Conservation (phyloP, 2,329 filamentous ascomycete genomes). For the Claviceps arundinis region DNA sequence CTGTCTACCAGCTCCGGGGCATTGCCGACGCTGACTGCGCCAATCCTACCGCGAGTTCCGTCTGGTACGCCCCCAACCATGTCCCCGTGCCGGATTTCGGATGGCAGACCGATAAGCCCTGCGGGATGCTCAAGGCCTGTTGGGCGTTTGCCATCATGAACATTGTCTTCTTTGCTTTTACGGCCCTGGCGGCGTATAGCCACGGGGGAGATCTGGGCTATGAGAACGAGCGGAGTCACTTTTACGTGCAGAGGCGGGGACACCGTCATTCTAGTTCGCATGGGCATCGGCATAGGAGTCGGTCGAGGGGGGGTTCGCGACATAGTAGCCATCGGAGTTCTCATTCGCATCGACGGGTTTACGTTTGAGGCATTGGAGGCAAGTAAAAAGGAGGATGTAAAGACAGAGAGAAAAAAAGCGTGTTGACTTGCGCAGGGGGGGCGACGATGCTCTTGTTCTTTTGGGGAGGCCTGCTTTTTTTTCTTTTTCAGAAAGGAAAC, state of each 20-base stretch:
- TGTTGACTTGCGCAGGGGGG: too few relatives aligned
- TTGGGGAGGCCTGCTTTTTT: too few relatives aligned
- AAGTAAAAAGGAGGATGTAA: too few relatives aligned
- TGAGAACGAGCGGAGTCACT: constrained; percentile 16
- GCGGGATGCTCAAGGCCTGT: constrained; percentile 80
- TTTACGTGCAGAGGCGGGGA: constrained; percentile 7
- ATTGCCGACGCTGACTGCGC: constrained; percentile 55
- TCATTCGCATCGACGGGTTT: constrained; percentile 38
- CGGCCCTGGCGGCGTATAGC: constrained; percentile 53
- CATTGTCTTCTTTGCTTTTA: constrained; percentile 65
- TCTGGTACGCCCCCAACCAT: constrained; percentile 34
- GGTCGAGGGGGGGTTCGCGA: neutral
- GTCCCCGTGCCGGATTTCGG: constrained; percentile 43
- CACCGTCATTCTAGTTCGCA: constrained; percentile 23
- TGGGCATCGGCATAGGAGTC: constrained; percentile 26
- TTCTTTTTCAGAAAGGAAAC: too few relatives aligned
- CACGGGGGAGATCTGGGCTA: constrained; percentile 40
- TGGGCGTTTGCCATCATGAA: constrained; percentile 91
- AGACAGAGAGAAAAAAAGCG: too few relatives aligned
- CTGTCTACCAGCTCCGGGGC: constrained; percentile 44
- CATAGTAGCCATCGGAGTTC: constrained; percentile 23
- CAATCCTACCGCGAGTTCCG: constrained; percentile 33
- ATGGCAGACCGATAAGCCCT: constrained; percentile 57
- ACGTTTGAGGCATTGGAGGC: constrained; percentile 27
- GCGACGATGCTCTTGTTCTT: too few relatives aligned